A percentile compares a stretch with the other conserved stretches of the same genome.
phyloP scores from a whole-genome alignment of 495 filamentous ascomycete species.

The Lasiosphaeriaceae sp. region DNA sequence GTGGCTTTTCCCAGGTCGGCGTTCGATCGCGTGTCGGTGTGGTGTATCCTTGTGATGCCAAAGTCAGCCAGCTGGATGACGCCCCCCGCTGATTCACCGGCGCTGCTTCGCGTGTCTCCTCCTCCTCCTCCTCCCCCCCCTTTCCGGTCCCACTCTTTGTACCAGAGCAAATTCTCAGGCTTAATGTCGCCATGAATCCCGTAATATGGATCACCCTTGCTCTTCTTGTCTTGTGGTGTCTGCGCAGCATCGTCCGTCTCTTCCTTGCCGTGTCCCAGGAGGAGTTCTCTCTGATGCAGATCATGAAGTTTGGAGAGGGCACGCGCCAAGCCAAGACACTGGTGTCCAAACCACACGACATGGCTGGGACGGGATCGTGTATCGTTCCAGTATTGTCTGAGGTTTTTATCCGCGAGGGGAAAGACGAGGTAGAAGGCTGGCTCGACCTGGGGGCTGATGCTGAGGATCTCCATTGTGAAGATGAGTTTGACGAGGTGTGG shows the following conservation, averaged over 20 bases:
- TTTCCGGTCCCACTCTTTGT: constrained; percentile 5
- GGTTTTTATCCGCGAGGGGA: constrained; percentile 4
- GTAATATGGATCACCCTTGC: background rate
- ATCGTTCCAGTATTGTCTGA: constrained; percentile 3
- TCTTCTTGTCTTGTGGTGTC: background rate
- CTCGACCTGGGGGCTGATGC: background rate
- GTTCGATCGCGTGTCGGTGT: constrained; percentile 3
- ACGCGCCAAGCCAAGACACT: background rate
- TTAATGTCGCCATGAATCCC: constrained; percentile 13
- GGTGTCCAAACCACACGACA: background rate
- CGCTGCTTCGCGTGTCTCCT: background rate
- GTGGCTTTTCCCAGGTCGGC: background rate
- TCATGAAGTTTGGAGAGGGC: constrained; percentile 9
- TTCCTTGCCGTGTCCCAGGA: background rate
- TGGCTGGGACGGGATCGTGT: background rate
- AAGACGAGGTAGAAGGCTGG: constrained; percentile 7
- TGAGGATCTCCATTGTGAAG: constrained; percentile 9
- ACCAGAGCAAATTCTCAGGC: constrained; percentile 11
- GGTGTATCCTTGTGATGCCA: constrained; percentile 8
- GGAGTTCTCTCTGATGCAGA: background rate
- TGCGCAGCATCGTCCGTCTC: background rate
- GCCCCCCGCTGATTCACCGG: background rate
- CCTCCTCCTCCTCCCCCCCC: too few species aligned
- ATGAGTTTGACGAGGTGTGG: constrained; percentile 10
- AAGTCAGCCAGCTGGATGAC: constrained; percentile 13